phyloP scores from a whole-genome alignment of 2,329 filamentous ascomycete species.

The Cytospora schulzeri region DNA sequence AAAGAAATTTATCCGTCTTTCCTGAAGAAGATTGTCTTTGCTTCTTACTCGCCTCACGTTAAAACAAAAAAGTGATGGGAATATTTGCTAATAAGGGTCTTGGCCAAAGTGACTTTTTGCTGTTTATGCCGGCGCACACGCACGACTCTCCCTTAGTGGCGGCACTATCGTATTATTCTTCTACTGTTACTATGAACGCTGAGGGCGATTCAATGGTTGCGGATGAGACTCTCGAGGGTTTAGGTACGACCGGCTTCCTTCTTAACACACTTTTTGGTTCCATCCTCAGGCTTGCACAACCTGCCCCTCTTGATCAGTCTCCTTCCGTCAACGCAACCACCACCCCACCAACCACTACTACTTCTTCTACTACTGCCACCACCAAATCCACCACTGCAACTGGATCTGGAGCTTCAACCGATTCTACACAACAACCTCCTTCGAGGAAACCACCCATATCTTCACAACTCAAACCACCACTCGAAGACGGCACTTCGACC shows the following conservation, averaged over 20 bases:
- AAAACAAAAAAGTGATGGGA: background rate
- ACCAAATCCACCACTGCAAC: background rate
- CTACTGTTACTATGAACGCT: slow-evolving; percentile 83
- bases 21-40: background rate
- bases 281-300: slow-evolving; percentile 65
- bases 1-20: background rate
- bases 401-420: slow-evolving; percentile 22
- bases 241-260: slow-evolving; percentile 84
- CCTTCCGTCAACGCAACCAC: slow-evolving; percentile 23
- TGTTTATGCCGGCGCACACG: slow-evolving; percentile 73
- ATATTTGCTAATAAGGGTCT: background rate
- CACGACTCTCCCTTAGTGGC: slow-evolving; percentile 71
- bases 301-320: slow-evolving; percentile 29
- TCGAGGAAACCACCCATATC: slow-evolving; percentile 25
- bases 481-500: background rate
- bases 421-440: slow-evolving; percentile 24
- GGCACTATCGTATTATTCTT: slow-evolving; percentile 88
- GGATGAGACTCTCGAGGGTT: slow-evolving; percentile 86
- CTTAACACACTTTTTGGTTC: slow-evolving; percentile 75
- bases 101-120: slow-evolving; percentile 75
- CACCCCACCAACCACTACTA: background rate
- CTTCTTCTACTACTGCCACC: background rate
- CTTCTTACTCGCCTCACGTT: background rate
- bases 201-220: slow-evolving; percentile 93
- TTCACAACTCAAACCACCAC: slow-evolving; percentile 21